These are phyloP conservation scores for Fusarium austroafricanum DNA, from an alignment of 2,329 filamentous ascomycete species.

Conservation along the genomic window DNA sequence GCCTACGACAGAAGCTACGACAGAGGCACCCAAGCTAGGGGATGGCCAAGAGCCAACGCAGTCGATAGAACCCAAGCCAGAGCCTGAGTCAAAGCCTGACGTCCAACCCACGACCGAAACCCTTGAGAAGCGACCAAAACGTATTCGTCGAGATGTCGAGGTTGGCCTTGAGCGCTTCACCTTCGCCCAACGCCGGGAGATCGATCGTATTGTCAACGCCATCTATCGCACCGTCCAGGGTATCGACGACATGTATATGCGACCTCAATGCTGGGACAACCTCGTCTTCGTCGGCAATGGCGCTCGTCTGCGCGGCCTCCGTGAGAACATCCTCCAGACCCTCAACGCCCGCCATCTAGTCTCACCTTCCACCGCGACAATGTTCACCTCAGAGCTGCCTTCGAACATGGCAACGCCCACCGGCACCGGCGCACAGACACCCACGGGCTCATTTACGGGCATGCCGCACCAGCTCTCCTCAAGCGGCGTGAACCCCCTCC, in stretches of 20 bases:
- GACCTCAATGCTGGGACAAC: constrained; percentile 90
- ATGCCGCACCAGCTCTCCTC: constrained; percentile 66
- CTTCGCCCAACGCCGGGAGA: constrained; percentile 75
- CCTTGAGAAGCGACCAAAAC: constrained; percentile 64
- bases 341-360: constrained; percentile 87
- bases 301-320: constrained; percentile 78
- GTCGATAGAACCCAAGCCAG: constrained; percentile 37
- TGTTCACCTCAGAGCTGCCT: constrained; percentile 96
- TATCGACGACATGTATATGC: constrained; percentile 85
- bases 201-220: constrained; percentile 85
- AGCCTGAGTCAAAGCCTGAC: constrained; percentile 35
- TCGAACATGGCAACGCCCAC: constrained; percentile 92
- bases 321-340: constrained; percentile 85
- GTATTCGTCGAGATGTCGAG: constrained; percentile 75
- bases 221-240: constrained; percentile 86
- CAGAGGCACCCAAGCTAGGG: constrained; percentile 45
- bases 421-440: constrained; percentile 92
- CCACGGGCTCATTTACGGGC: constrained; percentile 71
- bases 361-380: constrained; percentile 91
- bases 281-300: constrained; percentile 94
- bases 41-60: constrained; percentile 40
- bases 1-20: background rate
- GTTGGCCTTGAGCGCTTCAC: constrained; percentile 81
- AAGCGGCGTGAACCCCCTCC: constrained; percentile 84
- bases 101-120: constrained; percentile 41